A percentile compares a stretch with the other conserved stretches of the same genome.
phyloP scores from a whole-genome alignment of 202 grass and related monocot genomes.

The Bolboschoenoplectus hybrid region DNA sequence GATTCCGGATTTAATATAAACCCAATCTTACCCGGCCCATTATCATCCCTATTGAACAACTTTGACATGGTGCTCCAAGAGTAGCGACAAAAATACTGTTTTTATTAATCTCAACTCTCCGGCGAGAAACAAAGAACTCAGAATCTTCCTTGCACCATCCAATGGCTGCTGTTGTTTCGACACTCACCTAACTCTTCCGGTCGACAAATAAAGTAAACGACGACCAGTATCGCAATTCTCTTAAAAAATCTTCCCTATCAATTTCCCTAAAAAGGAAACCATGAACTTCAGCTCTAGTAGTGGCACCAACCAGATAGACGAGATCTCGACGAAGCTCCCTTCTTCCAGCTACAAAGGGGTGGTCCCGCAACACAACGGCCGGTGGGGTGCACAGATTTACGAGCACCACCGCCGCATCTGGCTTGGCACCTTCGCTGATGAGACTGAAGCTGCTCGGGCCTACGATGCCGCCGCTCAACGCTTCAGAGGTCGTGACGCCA shows the following conservation, averaged over 20 bases:
- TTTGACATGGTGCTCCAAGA: not conserved
- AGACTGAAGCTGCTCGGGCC: constrained; percentile 60
- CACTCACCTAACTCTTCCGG: not conserved
- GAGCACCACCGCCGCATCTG: constrained; percentile 92
- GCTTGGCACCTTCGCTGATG: constrained; percentile 77
- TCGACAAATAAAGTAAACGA: not conserved
- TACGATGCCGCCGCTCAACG: constrained; percentile 84
- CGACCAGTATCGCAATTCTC: not conserved
- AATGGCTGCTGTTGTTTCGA: constrained; percentile 8
- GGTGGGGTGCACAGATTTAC: constrained; percentile 96
- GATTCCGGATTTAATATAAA: too few species aligned
- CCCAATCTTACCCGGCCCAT: not conserved
- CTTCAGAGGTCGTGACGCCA: constrained; percentile 80
- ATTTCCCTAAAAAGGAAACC: not conserved
- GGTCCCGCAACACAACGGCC: constrained; percentile 89
- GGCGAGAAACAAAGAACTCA: not conserved
- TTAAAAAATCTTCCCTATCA: not conserved
- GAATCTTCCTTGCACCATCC: constrained; percentile 3
- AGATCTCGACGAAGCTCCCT: constrained; percentile 54
- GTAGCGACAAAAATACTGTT: not conserved
- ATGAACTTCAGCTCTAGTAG: constrained; percentile 30
- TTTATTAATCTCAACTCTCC: not conserved
- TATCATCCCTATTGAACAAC: too few species aligned
- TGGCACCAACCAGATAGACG: constrained; percentile 19
- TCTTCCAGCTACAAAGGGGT: constrained; percentile 87